Evolutionary conservation across 1,284 basidiomycete genomes (phyloP).

Genomic region (Wolfiporia cocos): DNA sequence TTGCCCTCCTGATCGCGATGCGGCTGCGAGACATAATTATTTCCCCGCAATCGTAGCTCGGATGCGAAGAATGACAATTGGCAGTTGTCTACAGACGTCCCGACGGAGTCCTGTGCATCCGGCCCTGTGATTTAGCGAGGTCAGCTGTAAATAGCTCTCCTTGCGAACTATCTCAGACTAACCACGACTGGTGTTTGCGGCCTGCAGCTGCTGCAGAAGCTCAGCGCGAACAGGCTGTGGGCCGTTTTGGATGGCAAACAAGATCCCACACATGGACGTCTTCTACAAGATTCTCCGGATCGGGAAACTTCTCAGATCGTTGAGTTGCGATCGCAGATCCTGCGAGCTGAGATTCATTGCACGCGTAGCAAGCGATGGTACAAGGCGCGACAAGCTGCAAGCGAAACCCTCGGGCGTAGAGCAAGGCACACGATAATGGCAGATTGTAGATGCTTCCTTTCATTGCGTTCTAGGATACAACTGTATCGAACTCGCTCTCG

Average conservation of each 20-base stretch:
- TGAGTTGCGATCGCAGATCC: too few species aligned
- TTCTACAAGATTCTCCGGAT: constrained; percentile 9
- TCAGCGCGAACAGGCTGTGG: constrained; percentile 18
- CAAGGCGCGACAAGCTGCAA: too few species aligned
- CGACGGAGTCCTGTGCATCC: constrained; percentile 41
- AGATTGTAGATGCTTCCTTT: neutral
- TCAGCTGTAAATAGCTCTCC: too few species aligned
- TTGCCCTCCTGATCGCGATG: constrained; percentile 46
- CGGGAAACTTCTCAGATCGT: neutral
- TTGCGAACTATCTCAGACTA: too few species aligned
- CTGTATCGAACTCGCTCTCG: constrained; percentile 5
- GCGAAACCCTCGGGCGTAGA: too few species aligned
- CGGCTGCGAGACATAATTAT: constrained; percentile 63
- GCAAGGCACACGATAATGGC: too few species aligned
- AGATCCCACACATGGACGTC: constrained; percentile 45
- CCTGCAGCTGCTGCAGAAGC: constrained; percentile 30
- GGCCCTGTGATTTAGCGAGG: constrained; percentile 53
- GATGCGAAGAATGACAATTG: constrained; percentile 63
- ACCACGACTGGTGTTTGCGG: constrained; percentile 49
- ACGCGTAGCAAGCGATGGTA: too few species aligned
- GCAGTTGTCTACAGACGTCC: constrained; percentile 12
- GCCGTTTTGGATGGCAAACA: constrained; percentile 19
- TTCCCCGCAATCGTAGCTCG: constrained; percentile 76
- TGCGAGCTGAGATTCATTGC: too few species aligned
- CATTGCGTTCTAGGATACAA: constrained; percentile 11